Percentiles rank a stretch among this genome's conserved stretches.
Conservation (phyloP, 2,329 filamentous ascomycete species). For the Diaporthe sp. region DNA sequence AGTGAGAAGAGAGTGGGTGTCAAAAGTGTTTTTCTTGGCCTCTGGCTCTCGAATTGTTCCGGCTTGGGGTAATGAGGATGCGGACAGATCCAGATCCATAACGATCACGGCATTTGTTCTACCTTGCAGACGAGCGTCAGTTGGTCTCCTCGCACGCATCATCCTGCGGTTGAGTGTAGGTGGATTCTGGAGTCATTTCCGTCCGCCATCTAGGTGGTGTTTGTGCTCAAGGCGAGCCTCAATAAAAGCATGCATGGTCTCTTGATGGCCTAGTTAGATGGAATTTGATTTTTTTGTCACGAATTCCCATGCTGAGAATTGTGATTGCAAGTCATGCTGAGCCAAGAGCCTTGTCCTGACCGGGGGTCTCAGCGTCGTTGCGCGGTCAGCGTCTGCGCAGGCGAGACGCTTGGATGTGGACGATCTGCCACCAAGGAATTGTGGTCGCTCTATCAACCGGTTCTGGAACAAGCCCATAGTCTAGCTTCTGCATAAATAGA, state of each 20-base stretch:
- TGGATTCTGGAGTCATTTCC: neutral
- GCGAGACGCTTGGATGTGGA: neutral
- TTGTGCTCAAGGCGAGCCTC: neutral
- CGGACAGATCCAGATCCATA: neutral
- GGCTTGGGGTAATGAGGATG: neutral
- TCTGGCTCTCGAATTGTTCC: neutral
- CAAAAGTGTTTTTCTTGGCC: neutral
- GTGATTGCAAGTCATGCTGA: too few species aligned
- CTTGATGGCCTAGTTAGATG: neutral
- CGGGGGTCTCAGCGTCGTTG: neutral
- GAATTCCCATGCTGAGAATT: too few species aligned
- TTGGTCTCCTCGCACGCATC: neutral
- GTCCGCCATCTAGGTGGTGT: neutral
- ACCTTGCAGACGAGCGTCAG: neutral
- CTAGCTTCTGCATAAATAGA: neutral
- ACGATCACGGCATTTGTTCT: neutral
- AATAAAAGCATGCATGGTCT: neutral
- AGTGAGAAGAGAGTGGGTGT: neutral
- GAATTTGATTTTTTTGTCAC: too few species aligned
- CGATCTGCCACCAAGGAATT: neutral
- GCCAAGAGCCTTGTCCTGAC: neutral
- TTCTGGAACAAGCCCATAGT: neutral
- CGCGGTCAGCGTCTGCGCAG: neutral
- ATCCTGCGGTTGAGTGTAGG: neutral
- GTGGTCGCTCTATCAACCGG: neutral